A percentile compares a stretch with the other conserved stretches of the same genome.
phyloP scores from a whole-genome alignment of 1,284 basidiomycete species.

The Papiliotrema laurentii region DNA sequence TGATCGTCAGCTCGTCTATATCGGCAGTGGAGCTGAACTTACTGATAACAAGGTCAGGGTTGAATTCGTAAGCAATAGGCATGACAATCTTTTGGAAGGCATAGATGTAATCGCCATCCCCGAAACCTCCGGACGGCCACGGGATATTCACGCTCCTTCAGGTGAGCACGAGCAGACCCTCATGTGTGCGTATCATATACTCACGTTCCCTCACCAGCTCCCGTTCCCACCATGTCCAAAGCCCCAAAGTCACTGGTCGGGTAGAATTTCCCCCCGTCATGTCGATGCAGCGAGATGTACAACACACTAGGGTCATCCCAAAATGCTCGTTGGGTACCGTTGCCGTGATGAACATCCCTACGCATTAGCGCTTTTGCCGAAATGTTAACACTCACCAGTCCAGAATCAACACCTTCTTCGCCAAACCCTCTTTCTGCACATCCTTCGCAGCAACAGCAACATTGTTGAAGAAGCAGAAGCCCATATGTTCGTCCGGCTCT shows the following conservation, averaged over 20 bases:
- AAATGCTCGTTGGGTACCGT: conserved; percentile 94
- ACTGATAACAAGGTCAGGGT: conserved; percentile 95
- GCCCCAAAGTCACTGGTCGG: conserved; percentile 86
- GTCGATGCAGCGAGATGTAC: conserved; percentile 95
- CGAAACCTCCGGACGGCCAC: conserved; percentile 85
- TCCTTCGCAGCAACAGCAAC: conserved; percentile 87
- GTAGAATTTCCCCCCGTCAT: conserved; percentile 87
- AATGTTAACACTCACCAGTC: conserved; percentile 95
- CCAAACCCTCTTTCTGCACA: conserved; percentile 61
- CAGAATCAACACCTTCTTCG: conserved; percentile 81
- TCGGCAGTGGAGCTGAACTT: conserved; percentile 36
- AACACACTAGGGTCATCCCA: conserved; percentile 84
- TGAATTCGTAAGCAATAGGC: conserved; percentile 95
- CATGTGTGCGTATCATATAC: conserved; percentile 40
- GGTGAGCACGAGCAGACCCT: not conserved
- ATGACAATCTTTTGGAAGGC: conserved; percentile 94
- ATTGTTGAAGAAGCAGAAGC: conserved; percentile 99
- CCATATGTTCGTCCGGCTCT: conserved; percentile 96
- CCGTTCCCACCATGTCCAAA: conserved; percentile 78
- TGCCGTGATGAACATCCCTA: conserved; percentile 99
- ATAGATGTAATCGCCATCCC: conserved; percentile 92
- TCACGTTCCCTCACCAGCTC: conserved; percentile 74
- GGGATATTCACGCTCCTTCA: conserved; percentile 88
- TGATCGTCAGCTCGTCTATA: conserved; percentile 5
- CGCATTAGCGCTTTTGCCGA: not conserved